Percentiles rank a stretch among this genome's conserved stretches.
These are phyloP conservation scores for Penicillium sp. DNA, from an alignment of 2,329 filamentous ascomycete genomes.

Conservation along the genomic window DNA sequence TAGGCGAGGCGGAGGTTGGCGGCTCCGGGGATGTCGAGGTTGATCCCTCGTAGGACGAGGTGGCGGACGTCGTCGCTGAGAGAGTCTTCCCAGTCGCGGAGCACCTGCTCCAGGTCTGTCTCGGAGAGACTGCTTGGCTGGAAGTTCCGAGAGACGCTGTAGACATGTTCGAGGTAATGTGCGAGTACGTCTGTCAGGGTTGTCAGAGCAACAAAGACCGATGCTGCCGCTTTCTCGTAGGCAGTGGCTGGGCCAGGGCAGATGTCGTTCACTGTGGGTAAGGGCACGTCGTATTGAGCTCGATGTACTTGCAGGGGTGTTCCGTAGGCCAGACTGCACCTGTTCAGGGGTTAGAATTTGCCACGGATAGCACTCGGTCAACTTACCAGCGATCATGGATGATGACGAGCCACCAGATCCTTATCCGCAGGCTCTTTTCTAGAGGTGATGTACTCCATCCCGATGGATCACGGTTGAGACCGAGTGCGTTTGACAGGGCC, in stretches of 20 bases:
- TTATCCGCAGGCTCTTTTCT: slow-evolving; percentile 58
- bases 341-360: slow-evolving; percentile 27
- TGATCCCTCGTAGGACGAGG: slow-evolving; percentile 50
- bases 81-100: slow-evolving; percentile 54
- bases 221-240: slow-evolving; percentile 33
- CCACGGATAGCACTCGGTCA: not conserved
- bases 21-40: slow-evolving; percentile 50
- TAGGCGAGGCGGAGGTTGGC: slow-evolving; percentile 60
- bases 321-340: slow-evolving; percentile 59
- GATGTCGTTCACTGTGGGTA: slow-evolving; percentile 46
- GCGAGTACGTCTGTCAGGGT: slow-evolving; percentile 52
- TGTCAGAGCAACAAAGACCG: slow-evolving; percentile 53
- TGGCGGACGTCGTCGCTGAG: slow-evolving; percentile 45
- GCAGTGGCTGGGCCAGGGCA: slow-evolving; percentile 23
- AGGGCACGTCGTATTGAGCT: slow-evolving; percentile 55
- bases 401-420: slow-evolving; percentile 62
- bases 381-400: slow-evolving; percentile 61
- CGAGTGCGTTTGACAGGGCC: slow-evolving; percentile 59
- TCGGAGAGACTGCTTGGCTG: slow-evolving; percentile 26
- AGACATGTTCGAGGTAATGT: slow-evolving; percentile 40
- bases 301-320: slow-evolving; percentile 56
- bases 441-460: slow-evolving; percentile 58
- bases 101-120: slow-evolving; percentile 42
- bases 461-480: slow-evolving; percentile 59
- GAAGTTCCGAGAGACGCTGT: slow-evolving; percentile 37